Base-by-base conservation (phyloP, 352 stramenopile genomes). In the Aphanomyces invadans region DNA sequence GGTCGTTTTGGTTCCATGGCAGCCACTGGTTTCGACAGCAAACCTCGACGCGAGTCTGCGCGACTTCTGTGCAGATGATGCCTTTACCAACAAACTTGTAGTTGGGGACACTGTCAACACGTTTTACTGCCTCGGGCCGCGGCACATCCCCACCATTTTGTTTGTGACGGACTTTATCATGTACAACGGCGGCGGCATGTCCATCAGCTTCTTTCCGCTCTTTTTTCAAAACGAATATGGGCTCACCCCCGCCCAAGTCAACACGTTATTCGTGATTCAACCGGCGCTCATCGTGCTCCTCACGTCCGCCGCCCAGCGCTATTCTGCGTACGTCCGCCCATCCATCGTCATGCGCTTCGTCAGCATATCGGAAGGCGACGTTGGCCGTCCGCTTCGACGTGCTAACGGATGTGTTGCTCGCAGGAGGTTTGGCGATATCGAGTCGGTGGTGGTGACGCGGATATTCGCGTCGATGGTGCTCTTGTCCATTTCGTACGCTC, bases 221-320 rank as follows among this genome's bases (percentile, higher is more conserved):
- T 92, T 92, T 62, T 92, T 92, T 68, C 87, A 85, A 70, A 73
- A 88, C 31, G 81, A 92, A 62, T 90, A 92, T 70, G 75, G 75
- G 4, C 73, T 92, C 31, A 79, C 83, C 26, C 83, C 83, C n/a
- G 88, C 89, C 61, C 78, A 89, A 48, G 76, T 92, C 28, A 88
- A 74, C 32, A 59, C 75, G 26, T 70, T 92, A 3, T 92, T 89
- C 68, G 70, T 87, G 57, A 70, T 72, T 17, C 83, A 90, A 61
- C 83, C 83, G 15, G 68, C 90, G 21, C 42, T 92, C 17, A 72
- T 90, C 55, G 83, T 92, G 70, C 73, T 75, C 46, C 64, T 92
- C 7, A 87, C 83, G n/a, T 81, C 76, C 45, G 4, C 75, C 39
- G 70, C 72, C 10, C 80, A 92, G 68, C 66, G 69, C 10, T 51